Evolutionary conservation across 129 eudicot genomes (phyloP).

Genomic region (Artemisia annua): DNA sequence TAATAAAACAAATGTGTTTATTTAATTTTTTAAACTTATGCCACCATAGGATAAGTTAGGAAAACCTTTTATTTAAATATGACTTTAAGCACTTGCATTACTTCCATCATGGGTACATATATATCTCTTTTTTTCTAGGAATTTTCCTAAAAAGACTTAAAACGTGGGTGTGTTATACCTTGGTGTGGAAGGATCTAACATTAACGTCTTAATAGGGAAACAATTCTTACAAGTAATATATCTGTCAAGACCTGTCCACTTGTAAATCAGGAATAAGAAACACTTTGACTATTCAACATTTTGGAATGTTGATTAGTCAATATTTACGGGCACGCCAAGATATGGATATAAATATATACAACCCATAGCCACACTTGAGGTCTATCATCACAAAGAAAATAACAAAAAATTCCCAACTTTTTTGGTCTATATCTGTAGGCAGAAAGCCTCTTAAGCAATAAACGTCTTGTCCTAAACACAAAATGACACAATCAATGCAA

Average conservation of each 20-base stretch:
- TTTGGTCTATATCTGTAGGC: background rate
- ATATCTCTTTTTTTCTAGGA: too few relatives aligned
- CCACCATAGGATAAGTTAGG: too few relatives aligned
- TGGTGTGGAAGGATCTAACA: constrained; percentile 11
- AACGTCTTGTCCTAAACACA: constrained; percentile 1
- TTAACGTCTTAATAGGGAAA: background rate
- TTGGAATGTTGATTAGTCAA: constrained; percentile 28
- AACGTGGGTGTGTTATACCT: constrained; percentile 5
- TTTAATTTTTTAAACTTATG: too few relatives aligned
- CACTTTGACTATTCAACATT: constrained; percentile 23
- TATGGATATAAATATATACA: constrained; percentile 5
- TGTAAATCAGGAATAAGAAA: background rate
- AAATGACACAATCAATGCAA: background rate
- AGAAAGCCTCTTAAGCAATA: constrained; percentile 10
- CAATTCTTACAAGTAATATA: constrained; percentile 12
- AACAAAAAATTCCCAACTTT: background rate
- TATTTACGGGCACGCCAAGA: constrained; percentile 3
- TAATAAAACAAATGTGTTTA: too few relatives aligned
- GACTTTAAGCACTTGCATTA: too few relatives aligned
- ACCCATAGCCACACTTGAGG: background rate
- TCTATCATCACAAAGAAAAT: background rate
- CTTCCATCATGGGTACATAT: too few relatives aligned
- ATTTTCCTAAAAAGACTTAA: too few relatives aligned
- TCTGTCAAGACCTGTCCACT: constrained; percentile 3
- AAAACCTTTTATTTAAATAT: too few relatives aligned